These are phyloP conservation scores for Arthrinium phaeospermum DNA, from an alignment of 2,329 filamentous ascomycete genomes.

Conservation along the genomic window DNA sequence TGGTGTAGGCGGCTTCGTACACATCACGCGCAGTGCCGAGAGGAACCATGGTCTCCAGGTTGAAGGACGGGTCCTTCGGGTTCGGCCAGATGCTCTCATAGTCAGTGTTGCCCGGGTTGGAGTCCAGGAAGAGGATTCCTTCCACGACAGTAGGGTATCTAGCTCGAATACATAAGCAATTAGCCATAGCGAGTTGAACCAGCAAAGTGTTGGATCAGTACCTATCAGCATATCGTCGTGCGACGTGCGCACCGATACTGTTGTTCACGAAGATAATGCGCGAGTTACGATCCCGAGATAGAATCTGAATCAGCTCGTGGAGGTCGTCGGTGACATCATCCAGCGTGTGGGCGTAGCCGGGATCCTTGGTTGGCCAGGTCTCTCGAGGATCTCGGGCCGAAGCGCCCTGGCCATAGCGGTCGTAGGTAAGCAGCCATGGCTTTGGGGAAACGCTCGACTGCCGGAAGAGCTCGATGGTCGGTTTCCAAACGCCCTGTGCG, in stretches of 20 bases:
- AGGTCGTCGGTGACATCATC: constrained; percentile 50
- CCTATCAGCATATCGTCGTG: constrained; percentile 54
- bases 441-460: not conserved
- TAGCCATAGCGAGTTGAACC: too few relatives aligned
- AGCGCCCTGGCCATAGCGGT: constrained; percentile 62
- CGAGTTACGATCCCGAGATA: too few relatives aligned
- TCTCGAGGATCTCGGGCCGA: constrained; percentile 39
- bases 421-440: constrained; percentile 48
- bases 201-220: constrained; percentile 19
- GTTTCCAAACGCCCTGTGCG: not conserved
- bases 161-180: not conserved
- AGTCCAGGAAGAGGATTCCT: constrained; percentile 60
- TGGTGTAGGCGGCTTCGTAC: constrained; percentile 38
- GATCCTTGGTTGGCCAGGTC: constrained; percentile 40
- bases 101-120: constrained; percentile 62
- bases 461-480: not conserved
- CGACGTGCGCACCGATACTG: constrained; percentile 58
- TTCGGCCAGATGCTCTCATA: constrained; percentile 61
- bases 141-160: constrained; percentile 50
- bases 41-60: constrained; percentile 44
- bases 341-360: constrained; percentile 51
- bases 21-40: constrained; percentile 44
- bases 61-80: constrained; percentile 54
- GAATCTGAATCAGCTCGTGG: constrained; percentile 38
- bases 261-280: constrained; percentile 52